Percentiles rank a stretch among this genome's conserved stretches.
Conservation (phyloP, 129 eudicot genomes). For the Tagetes erecta region DNA sequence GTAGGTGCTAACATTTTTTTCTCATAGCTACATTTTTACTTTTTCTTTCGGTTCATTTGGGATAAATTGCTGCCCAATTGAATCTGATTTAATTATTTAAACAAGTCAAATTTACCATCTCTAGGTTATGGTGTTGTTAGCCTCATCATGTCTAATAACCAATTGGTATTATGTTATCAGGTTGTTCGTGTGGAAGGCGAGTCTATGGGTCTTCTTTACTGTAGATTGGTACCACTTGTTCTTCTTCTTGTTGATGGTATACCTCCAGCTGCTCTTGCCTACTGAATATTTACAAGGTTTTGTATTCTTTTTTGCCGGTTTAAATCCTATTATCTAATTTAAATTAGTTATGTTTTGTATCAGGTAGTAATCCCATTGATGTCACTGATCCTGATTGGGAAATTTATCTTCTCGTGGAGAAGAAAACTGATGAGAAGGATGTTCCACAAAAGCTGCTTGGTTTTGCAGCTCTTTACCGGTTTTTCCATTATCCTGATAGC, state of each 20-base stretch:
- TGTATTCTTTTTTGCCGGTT: constrained; percentile 6
- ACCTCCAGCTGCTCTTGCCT: constrained; percentile 17
- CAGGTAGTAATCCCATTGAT: constrained; percentile 99
- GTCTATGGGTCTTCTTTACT: constrained; percentile 72
- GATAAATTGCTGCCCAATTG: neutral
- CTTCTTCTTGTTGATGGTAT: constrained; percentile 96
- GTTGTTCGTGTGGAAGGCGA: constrained; percentile 60
- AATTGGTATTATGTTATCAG: constrained; percentile 37
- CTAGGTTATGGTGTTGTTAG: neutral
- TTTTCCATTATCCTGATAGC: constrained; percentile 70
- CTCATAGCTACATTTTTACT: neutral
- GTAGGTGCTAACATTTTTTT: neutral
- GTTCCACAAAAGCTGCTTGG: constrained; percentile 54
- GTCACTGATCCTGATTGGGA: constrained; percentile 94
- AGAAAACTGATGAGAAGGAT: constrained; percentile 39
- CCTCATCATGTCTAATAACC: neutral
- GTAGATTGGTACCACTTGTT: constrained; percentile 91
- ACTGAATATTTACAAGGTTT: constrained; percentile 11
- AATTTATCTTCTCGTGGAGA: constrained; percentile 63
- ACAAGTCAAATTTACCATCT: neutral
- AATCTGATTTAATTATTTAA: neutral
- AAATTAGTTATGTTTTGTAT: constrained; percentile 13
- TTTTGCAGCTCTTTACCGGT: constrained; percentile 92
- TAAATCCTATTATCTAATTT: neutral
- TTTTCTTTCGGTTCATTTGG: neutral